Base-by-base conservation (phyloP, 2,329 filamentous ascomycete genomes). In the Colletotrichum lupini region DNA sequence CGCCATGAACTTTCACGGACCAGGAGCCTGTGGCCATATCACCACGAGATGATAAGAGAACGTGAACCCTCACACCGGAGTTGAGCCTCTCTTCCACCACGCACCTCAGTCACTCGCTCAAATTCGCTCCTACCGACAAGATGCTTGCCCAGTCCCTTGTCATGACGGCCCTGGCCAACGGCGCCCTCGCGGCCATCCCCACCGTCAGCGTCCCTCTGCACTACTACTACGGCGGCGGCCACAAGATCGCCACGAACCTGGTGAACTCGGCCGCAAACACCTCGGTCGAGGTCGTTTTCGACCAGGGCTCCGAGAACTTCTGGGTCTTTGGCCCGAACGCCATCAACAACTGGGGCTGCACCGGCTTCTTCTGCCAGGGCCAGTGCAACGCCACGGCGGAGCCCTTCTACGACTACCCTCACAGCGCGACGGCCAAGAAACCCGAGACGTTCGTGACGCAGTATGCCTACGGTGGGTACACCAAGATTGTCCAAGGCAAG, bases 291-390 rank as follows among this genome's bases (percentile, higher is more conserved):
- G 62, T 67, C 46, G 68, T 71, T 56, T 67, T 71, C 63, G 68
- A 71, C 63, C 68, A 71, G 22, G 68, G 68, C 24, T 71, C 68
- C 35, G 68, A 71, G 68, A 71, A 67, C 63, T 71, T 67, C 68
- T 71, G 68, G 68, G 68, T 71, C 49, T 71, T 71, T 26, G 68
- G 62, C 56, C 68, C 68, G 26, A n/a, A 57, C 56, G 62, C 68
- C 56, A 61, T 71, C 68, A 67, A 57, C 49, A 71, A 71, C 56
- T 71, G 62, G 62, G 68, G 68, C 19, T 71, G 68, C 63, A 71
- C 62, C 56, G 56, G 55, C 32, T 42, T 67, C n/a, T 62, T 72
- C 57, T 72, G 68, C 63, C 68, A n/a, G 26, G 68, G 64, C 57
- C 58, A 71, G 63, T 71, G 68, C 62, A 71, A 71, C 62, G 63